Percentiles rank a stretch among this genome's conserved stretches.
Evolutionary conservation across 2,329 filamentous ascomycete species (phyloP).

Genomic region (Cladosporium sp.): DNA sequence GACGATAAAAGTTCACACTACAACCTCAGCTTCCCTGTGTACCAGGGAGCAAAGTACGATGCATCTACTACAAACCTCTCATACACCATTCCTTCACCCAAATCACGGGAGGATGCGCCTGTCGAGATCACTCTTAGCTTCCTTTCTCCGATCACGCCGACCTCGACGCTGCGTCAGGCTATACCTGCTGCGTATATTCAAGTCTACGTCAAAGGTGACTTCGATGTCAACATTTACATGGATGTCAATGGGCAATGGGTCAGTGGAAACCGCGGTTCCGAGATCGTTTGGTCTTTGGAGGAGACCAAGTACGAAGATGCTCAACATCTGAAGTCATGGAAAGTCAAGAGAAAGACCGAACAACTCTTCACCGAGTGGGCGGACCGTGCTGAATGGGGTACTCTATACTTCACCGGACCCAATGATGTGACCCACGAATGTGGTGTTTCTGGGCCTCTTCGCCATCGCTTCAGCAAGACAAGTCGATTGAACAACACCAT

Average conservation of each 20-base stretch:
- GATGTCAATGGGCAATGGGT: conserved; percentile 66
- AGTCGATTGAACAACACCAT: conserved; percentile 63
- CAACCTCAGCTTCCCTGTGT: conserved; percentile 55
- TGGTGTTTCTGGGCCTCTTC: conserved; percentile 62
- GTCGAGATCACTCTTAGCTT: conserved; percentile 60
- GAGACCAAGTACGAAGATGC: conserved; percentile 35
- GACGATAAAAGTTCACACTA: conserved; percentile 45
- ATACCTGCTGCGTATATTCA: conserved; percentile 79
- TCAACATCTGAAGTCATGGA: conserved; percentile 61
- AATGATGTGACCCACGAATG: conserved; percentile 64
- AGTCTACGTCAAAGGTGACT: conserved; percentile 63
- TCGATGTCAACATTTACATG: conserved; percentile 47
- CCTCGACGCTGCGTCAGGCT: conserved; percentile 73
- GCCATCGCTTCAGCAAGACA: conserved; percentile 65
- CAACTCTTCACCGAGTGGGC: conserved; percentile 68
- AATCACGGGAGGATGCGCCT: conserved; percentile 32
- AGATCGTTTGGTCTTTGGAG: conserved; percentile 65
- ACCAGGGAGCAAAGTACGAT: conserved; percentile 61
- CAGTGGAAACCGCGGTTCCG: conserved; percentile 66
- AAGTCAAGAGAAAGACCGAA: conserved; percentile 56
- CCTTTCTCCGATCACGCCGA: conserved; percentile 75
- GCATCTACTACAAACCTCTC: conserved; percentile 68
- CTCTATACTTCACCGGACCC: conserved; percentile 71
- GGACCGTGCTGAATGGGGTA: conserved; percentile 81
- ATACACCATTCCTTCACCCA: conserved; percentile 53